Percentiles rank a stretch among this genome's conserved stretches.
Conservation (phyloP, 345 rosid genomes). For the Stellera chamaejasme region DNA sequence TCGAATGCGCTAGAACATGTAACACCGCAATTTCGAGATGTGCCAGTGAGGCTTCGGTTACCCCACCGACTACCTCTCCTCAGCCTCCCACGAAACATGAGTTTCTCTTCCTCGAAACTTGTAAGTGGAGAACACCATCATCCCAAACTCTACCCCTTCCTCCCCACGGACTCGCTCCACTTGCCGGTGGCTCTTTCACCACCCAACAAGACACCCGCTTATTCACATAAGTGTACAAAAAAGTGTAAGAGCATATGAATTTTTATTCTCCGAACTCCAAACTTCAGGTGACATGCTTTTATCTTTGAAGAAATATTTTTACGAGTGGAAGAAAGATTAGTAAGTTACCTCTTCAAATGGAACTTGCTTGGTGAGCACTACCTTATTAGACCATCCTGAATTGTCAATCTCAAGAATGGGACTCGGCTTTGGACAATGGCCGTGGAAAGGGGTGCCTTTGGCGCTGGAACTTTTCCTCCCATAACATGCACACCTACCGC, state of each 20-base stretch:
- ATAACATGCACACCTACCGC: slow-evolving; percentile 59
- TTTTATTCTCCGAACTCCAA: too few species aligned
- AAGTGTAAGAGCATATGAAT: too few species aligned
- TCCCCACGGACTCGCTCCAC: slow-evolving; percentile 96
- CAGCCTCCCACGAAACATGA: too few species aligned
- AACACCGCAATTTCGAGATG: too few species aligned
- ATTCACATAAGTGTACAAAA: background rate
- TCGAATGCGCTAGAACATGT: too few species aligned
- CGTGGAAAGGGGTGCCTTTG: slow-evolving; percentile 27
- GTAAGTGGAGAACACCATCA: slow-evolving; percentile 83
- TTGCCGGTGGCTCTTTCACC: slow-evolving; percentile 62
- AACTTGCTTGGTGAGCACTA: slow-evolving; percentile 47
- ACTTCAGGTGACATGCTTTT: too few species aligned
- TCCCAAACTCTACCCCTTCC: slow-evolving; percentile 88
- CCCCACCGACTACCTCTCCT: too few species aligned
- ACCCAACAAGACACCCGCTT: slow-evolving; percentile 52
- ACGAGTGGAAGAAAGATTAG: background rate
- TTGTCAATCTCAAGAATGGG: slow-evolving; percentile 48
- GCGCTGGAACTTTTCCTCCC: slow-evolving; percentile 44
- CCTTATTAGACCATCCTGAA: slow-evolving; percentile 73
- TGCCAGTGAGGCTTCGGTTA: too few species aligned
- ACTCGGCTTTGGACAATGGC: slow-evolving; percentile 29
- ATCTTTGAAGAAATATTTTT: too few species aligned
- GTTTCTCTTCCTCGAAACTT: too few species aligned
- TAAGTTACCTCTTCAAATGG: slow-evolving; percentile 52